These are phyloP conservation scores for Phycomyces blakesleeanus DNA, from an alignment of 192 early-diverging fungal genomes.

Conservation along the genomic window DNA sequence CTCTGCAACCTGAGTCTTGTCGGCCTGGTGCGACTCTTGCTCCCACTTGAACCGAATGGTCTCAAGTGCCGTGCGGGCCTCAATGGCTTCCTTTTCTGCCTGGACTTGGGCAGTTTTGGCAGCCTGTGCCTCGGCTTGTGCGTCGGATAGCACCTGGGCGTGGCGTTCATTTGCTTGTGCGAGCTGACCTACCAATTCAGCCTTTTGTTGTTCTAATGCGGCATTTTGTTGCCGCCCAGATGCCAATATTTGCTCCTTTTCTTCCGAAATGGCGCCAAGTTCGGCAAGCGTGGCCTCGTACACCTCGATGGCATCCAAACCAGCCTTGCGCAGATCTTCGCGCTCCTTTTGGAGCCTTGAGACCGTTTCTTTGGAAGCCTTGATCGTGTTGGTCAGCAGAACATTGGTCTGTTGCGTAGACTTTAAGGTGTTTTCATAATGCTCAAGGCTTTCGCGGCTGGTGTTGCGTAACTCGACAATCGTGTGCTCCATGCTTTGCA, in stretches of 20 bases:
- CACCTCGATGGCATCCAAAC: slow-evolving; percentile 35
- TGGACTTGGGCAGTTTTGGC: background rate
- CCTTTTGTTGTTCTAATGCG: background rate
- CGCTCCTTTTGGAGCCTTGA: slow-evolving; percentile 17
- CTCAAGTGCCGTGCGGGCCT: background rate
- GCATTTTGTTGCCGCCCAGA: background rate
- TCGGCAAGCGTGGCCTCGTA: slow-evolving; percentile 35
- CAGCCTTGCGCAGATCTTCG: slow-evolving; percentile 31
- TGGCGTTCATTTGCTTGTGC: background rate
- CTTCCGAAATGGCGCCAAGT: slow-evolving; percentile 25
- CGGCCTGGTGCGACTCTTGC: background rate
- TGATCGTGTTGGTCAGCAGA: background rate
- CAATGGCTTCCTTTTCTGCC: background rate
- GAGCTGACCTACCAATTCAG: background rate
- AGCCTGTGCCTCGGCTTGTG: background rate
- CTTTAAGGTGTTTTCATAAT: slow-evolving; percentile 23
- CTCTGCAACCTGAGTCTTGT: background rate
- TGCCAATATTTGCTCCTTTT: slow-evolving; percentile 25
- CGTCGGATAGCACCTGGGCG: background rate
- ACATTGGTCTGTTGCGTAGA: slow-evolving; percentile 13
- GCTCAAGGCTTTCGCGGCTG: slow-evolving; percentile 33
- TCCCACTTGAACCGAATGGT: background rate
- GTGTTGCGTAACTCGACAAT: slow-evolving; percentile 26
- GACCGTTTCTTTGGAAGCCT: slow-evolving; percentile 1
- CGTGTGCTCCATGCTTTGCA: slow-evolving; percentile 13